Conservation (phyloP, 1,284 basidiomycete species). For the Cutaneotrichosporon dermatis region DNA sequence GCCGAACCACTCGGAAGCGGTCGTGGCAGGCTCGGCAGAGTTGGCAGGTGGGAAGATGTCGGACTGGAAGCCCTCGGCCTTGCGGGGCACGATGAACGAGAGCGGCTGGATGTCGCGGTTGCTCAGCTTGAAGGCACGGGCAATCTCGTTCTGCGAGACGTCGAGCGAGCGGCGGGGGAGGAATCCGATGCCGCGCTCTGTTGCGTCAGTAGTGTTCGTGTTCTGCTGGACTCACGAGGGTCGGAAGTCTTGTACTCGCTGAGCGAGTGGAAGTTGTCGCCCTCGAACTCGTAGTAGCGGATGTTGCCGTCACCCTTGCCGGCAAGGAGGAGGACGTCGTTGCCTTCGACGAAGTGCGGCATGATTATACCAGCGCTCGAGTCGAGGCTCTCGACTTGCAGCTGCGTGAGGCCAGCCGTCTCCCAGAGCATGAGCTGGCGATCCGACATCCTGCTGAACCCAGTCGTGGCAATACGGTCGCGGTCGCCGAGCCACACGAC, state of each 20-base stretch:
- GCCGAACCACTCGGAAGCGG: slow-evolving; percentile 76
- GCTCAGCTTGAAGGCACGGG: slow-evolving; percentile 86
- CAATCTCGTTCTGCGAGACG: slow-evolving; percentile 90
- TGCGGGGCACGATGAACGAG: slow-evolving; percentile 88
- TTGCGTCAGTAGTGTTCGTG: no score
- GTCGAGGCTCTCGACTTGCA: slow-evolving; percentile 75
- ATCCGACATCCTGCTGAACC: slow-evolving; percentile 92
- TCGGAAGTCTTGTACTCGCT: slow-evolving; percentile 85
- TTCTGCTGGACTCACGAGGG: slow-evolving; percentile 52
- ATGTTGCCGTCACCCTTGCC: slow-evolving; percentile 82
- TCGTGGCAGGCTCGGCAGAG: slow-evolving; percentile 71
- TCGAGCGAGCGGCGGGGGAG: slow-evolving; percentile 83
- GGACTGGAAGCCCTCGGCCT: slow-evolving; percentile 52
- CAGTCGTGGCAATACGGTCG: slow-evolving; percentile 85
- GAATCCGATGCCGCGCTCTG: slow-evolving; percentile 86
- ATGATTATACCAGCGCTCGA: slow-evolving; percentile 89
- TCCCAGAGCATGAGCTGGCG: slow-evolving; percentile 87
- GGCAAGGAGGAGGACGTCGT: slow-evolving; percentile 86
- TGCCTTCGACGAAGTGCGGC: slow-evolving; percentile 93
- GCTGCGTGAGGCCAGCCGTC: slow-evolving; percentile 61
- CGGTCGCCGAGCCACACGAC: slow-evolving; percentile 87
- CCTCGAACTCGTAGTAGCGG: slow-evolving; percentile 91
- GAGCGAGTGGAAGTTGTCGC: slow-evolving; percentile 72
- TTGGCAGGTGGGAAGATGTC: slow-evolving; percentile 89
- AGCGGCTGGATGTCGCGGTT: slow-evolving; percentile 76